Evolutionary conservation across 768 basidiomycete species (phyloP).

Genomic region (Rhodotorula taiwanensis): DNA sequence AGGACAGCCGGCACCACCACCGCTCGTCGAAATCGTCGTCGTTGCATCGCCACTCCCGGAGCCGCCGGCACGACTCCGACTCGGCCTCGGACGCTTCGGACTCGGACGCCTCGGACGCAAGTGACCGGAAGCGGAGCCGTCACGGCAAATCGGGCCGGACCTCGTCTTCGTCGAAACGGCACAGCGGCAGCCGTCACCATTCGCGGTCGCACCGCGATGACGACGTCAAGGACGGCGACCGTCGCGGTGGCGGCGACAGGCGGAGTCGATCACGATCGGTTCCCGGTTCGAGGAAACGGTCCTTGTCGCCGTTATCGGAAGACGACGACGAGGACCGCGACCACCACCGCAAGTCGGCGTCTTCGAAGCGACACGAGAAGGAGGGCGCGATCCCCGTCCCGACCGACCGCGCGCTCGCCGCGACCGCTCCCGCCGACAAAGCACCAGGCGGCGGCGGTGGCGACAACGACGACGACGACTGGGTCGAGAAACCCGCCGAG

Average conservation of each 20-base stretch:
- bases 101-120: not conserved
- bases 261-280: not conserved
- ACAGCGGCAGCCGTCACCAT: constrained; percentile 46
- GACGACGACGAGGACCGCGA: constrained; percentile 44
- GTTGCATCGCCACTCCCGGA: not conserved
- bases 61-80: not conserved
- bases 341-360: not conserved
- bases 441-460: constrained; percentile 39
- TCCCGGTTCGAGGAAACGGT: not conserved
- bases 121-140: not conserved
- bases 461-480: constrained; percentile 44
- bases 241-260: not conserved
- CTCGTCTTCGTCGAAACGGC: not conserved
- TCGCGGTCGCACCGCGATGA: constrained; percentile 47
- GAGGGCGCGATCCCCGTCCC: not conserved
- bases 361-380: constrained; percentile 5
- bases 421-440: not conserved
- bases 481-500: constrained; percentile 43
- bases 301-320: constrained; percentile 45
- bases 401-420: no score
- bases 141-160: not conserved
- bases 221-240: not conserved
- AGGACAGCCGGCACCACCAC: no score
- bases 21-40: not conserved
- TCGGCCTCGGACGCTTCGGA: constrained; percentile 5